Base-by-base conservation (phyloP, 106 monocot species). In the Dioscorea zingiberensis region DNA sequence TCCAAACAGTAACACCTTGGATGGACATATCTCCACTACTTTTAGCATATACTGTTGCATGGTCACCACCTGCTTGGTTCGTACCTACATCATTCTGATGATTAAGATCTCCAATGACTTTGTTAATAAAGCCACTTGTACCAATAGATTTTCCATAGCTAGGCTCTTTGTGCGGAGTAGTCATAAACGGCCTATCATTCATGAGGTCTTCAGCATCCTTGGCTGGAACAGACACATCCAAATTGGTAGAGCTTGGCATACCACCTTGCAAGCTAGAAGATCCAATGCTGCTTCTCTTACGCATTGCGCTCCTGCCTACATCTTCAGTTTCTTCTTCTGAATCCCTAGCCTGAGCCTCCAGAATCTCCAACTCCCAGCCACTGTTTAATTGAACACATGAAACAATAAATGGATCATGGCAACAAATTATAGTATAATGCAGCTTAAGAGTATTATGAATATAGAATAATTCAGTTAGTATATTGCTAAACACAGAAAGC, bases 301-400 rank as follows among this genome's bases (percentile, higher is more conserved):
- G 21, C 21, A 72, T 14, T 58, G 38, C 24, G 15, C 64, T 68
- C 17, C 6, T 64, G 23, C 54, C 57, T n/a, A 25, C 28, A 55
- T 80, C 71, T 48, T 79, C 81, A 48, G 67, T 68, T 69, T 97
- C 91, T 29, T 97, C 91, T 58, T 97, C 91, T 21, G 95, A 84
- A 58, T 97, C 91, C 74, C 62, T 83, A 53, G 85, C 95, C 59
- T 91, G 78, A 55, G 85, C 85, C 46, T 91, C 85, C 73, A 84
- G 63, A 32, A 94, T 53, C 73, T 91, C 91, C 56, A 95, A 59
- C 55, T 97, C 95, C 76, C 81, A 97, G 46, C 81, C 85, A 84
- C 95, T 97, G 72, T 45, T 51, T 14, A 19, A 38, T 44, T 25
- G 38, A 69, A 54, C n/a, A 24, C 22, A 47, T 38, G 4, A 1